These are phyloP conservation scores for Cercospora citrullina DNA, from an alignment of 2,329 filamentous ascomycete species.

Conservation along the genomic window DNA sequence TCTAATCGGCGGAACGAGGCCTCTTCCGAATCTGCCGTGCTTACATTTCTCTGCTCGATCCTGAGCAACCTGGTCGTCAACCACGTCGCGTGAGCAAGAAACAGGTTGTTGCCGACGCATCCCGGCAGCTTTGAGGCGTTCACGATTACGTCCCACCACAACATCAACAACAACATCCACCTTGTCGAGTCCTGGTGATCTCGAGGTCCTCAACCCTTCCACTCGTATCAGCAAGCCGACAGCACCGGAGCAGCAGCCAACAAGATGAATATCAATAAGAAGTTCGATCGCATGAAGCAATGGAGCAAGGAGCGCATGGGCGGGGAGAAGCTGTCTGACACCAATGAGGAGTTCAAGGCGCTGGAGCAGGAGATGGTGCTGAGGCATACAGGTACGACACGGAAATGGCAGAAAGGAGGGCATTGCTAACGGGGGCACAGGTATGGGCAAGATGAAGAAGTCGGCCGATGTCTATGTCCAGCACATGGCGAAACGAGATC, in stretches of 20 bases:
- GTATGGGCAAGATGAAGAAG: conserved; percentile 85
- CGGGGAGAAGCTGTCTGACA: conserved; percentile 79
- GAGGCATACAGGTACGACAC: conserved; percentile 72
- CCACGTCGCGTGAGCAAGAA: conserved; percentile 15
- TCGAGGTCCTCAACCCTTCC: background rate
- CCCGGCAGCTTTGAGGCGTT: conserved; percentile 4
- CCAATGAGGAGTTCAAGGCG: conserved; percentile 87
- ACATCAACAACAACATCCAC: background rate
- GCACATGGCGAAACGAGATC: conserved; percentile 78
- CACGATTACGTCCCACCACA: background rate
- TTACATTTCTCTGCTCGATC: conserved; percentile 1
- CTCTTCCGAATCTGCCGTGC: conserved; percentile 9
- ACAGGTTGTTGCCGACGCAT: conserved; percentile 5
- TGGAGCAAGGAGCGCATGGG: conserved; percentile 98
- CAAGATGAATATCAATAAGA: conserved; percentile 68
- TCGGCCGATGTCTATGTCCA: conserved; percentile 86
- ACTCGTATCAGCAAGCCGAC: background rate
- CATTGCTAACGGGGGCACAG: conserved; percentile 48
- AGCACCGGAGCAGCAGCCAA: conserved; percentile 7
- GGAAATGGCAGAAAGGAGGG: background rate
- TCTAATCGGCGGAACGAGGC: conserved; percentile 1
- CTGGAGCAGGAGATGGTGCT: conserved; percentile 88
- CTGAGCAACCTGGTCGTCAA: conserved; percentile 8
- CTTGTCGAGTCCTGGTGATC: background rate
- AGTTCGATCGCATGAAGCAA: conserved; percentile 93